Conservation (phyloP, 2,329 filamentous ascomycete genomes). For the Alternaria triticina region DNA sequence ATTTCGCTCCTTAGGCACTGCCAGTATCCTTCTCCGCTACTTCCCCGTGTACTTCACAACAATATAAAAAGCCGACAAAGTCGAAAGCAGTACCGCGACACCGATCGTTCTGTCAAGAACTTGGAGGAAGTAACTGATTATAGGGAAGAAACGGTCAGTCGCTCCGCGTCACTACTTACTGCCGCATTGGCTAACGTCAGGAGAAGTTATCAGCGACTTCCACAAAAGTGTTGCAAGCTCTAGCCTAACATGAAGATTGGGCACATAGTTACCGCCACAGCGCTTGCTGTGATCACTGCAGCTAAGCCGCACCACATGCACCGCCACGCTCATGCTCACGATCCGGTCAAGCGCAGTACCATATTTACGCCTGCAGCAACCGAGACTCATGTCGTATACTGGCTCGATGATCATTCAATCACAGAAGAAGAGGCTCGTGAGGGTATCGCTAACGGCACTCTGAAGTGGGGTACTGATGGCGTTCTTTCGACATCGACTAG, state of each 20-base stretch:
- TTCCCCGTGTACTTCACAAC: constrained; percentile 18
- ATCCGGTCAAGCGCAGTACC: constrained; percentile 56
- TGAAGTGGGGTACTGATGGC: constrained; percentile 69
- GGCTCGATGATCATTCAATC: constrained; percentile 70
- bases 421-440: constrained; percentile 69
- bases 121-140: neutral
- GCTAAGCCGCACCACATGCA: constrained; percentile 65
- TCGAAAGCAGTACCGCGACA: neutral
- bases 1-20: constrained; percentile 42
- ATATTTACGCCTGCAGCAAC: constrained; percentile 60
- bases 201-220: constrained; percentile 3
- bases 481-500: constrained; percentile 46
- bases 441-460: constrained; percentile 72
- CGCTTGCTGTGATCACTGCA: constrained; percentile 56
- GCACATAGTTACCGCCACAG: constrained; percentile 44
- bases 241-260: constrained; percentile 45
- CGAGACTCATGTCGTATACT: constrained; percentile 72
- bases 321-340: constrained; percentile 58
- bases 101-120: neutral
- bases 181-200: constrained; percentile 15
- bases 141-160: constrained; percentile 11
- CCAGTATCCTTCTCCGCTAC: constrained; percentile 27
- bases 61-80: constrained; percentile 15
- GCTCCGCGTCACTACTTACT: neutral
- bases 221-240: constrained; percentile 5